Evolutionary conservation across 2,329 filamentous ascomycete genomes (phyloP), one percentile per base, ranked within the genome.

Genomic region (Volutella citrinella): DNA sequence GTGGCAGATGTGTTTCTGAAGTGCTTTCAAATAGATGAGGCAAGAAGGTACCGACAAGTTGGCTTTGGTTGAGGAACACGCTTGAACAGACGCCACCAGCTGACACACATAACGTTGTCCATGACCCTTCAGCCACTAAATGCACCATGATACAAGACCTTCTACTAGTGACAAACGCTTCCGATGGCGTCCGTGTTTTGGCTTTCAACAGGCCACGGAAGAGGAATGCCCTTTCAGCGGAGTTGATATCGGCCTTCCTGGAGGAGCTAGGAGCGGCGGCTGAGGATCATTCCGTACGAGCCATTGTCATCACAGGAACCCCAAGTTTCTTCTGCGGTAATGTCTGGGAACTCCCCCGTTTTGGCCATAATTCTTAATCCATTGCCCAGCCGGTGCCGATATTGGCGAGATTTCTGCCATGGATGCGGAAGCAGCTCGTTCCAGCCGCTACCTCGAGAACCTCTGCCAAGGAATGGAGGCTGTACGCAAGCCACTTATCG

Each of bases 181-280:
- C n/a, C n/a, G 49, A 52, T 9, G 63, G 60, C 24, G 63, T 76
- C 19, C 60, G 70, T 12, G 51, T 76, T 10, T 47, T 78, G 33
- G 66, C 68, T 12, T 53, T 77, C 35, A 74, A 76, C 56, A 66
- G 75, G 6, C 76, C 72, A 4, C 61, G 64, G 19, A 78, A 78
- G 49, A 65, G 72, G 43, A 80, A 80, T 61, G 75, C 76, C 15
- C 68, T 79, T 45, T 77, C 73, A 3, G 60, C 66, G 35, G 54
- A 54, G 28, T 68, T 76, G 62, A 70, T 75, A 45, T 50, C 55
- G 42, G 62, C 73, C 25, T 54, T 74, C 13, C 52, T 65, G 15
- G 49, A 38, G 28, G 50, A 48, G 28, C 49, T 59, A 15, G 40
- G 26, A 31, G 43, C 30, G 24, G 54, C 42, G 17, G 48, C 48